A percentile compares a stretch with the other conserved stretches of the same genome.
These are phyloP conservation scores for Parafenestella ontariensis DNA, from an alignment of 2,329 filamentous ascomycete genomes.

Conservation along the genomic window DNA sequence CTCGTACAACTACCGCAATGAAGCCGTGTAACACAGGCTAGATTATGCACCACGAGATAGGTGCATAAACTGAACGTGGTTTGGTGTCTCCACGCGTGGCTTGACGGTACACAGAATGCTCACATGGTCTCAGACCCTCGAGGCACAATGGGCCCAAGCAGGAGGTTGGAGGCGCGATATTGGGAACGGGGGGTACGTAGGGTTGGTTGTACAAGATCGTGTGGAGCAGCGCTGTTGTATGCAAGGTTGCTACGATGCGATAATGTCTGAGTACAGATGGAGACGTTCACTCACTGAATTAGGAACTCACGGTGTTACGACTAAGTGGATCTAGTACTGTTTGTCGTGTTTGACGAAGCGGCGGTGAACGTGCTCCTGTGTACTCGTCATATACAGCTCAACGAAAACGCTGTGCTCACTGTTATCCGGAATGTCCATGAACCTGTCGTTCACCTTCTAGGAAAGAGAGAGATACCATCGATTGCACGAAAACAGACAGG, in stretches of 20 bases:
- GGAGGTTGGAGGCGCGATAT: conserved; percentile 10
- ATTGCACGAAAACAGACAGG: not conserved
- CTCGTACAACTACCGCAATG: conserved; percentile 14
- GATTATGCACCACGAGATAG: conserved; percentile 47
- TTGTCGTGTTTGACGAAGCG: conserved; percentile 10
- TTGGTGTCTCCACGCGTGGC: conserved; percentile 20
- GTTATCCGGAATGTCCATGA: not conserved
- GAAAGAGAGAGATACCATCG: not conserved
- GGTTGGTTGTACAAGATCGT: conserved; percentile 29
- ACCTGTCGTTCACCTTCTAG: not conserved
- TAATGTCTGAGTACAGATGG: conserved; percentile 8
- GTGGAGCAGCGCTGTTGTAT: conserved; percentile 12
- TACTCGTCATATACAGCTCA: conserved; percentile 15
- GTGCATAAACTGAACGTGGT: conserved; percentile 33
- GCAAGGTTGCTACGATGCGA: conserved; percentile 31
- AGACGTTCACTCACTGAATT: conserved; percentile 9
- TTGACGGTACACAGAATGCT: conserved; percentile 22
- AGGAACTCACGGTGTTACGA: conserved; percentile 16
- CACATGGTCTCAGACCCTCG: conserved; percentile 28
- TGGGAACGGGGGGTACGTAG: conserved; percentile 1
- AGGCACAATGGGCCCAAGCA: conserved; percentile 7
- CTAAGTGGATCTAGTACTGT: conserved; percentile 3
- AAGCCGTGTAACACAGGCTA: conserved; percentile 40
- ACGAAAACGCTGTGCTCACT: conserved; percentile 1
- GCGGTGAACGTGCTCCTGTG: conserved; percentile 17